Base-by-base conservation (phyloP, 2,329 filamentous ascomycete genomes). In the Pezicula rhizophila region DNA sequence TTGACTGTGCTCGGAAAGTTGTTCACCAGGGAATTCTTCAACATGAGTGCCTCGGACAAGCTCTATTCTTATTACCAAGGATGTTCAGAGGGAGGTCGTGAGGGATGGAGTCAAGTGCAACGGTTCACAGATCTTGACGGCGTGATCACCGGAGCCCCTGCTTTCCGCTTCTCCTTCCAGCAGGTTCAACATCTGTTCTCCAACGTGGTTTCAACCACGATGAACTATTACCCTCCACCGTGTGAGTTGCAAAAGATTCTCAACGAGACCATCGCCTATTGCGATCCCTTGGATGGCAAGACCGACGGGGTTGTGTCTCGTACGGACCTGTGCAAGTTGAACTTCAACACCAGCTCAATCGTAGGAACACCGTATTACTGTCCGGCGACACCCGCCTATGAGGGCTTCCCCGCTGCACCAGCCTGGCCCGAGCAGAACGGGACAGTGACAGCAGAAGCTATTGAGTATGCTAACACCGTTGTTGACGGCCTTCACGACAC, bases 201-300 rank as follows among this genome's bases (percentile, higher is more conserved):
- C 2, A 59, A 58, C 23, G 57, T 59, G 0, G 62, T 70, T 2
- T 18, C 18, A 68, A 72, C 53, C 51, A 67, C 20, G 68, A 62
- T 66, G 18, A 64, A 63, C 48, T 71, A 73, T 53, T 67, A 64
- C 49, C 68, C 70, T 2, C 64, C 67, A 3, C 63, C 71, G 1
- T 69, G 67, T 35, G 72, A 73, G 45, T 56, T 78, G 12, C 64
- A 67, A 11, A 72, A 70, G 57, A 77, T 79, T 40, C 68, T 74
- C 17, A 79, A 78, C 56, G 65, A 69, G 38, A 79, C 76, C 8
- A 77, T 80, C 45, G 64, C 65, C 2, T 71, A 71, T 28, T 80
- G 77, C 45, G 77, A 80, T 51, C 64, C 69, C 11, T 64, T 80
- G 5, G 77, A 80, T 49, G 77, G 77, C 8, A 67, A 68, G 37